Evolutionary conservation across 768 basidiomycete species (phyloP).

Genomic region (Gyrodon lividus): DNA sequence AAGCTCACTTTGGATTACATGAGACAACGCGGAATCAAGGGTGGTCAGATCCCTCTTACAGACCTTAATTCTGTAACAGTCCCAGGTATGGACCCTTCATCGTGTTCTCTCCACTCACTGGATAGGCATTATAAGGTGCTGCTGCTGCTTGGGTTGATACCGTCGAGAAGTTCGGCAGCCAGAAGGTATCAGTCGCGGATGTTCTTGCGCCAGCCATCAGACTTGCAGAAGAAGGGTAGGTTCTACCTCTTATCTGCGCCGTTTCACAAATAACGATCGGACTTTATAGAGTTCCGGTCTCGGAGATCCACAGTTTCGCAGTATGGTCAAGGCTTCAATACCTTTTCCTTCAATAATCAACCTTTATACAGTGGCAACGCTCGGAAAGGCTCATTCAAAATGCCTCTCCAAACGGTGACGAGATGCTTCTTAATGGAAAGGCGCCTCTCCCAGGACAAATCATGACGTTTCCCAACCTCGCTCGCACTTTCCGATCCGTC

Average conservation of each 20-base stretch:
- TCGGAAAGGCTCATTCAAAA: slow-evolving; percentile 69
- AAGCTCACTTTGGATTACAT: slow-evolving; percentile 75
- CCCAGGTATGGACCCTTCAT: slow-evolving; percentile 47
- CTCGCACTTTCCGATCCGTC: slow-evolving; percentile 77
- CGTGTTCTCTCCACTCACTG: slow-evolving; percentile 3
- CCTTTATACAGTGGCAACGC: slow-evolving; percentile 40
- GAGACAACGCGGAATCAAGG: slow-evolving; percentile 64
- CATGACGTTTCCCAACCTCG: slow-evolving; percentile 78
- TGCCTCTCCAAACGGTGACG: slow-evolving; percentile 81
- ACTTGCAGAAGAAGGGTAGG: slow-evolving; percentile 87
- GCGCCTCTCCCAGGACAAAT: slow-evolving; percentile 87
- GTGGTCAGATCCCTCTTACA: slow-evolving; percentile 67
- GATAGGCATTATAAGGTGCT: slow-evolving; percentile 54
- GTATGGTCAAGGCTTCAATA: slow-evolving; percentile 36
- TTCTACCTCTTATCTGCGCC: background rate
- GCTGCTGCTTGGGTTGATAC: slow-evolving; percentile 96
- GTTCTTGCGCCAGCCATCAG: slow-evolving; percentile 87
- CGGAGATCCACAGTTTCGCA: slow-evolving; percentile 68
- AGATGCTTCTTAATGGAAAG: slow-evolving; percentile 83
- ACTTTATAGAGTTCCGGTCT: slow-evolving; percentile 70
- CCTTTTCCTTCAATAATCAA: slow-evolving; percentile 2
- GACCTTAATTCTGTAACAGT: slow-evolving; percentile 93
- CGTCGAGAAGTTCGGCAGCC: slow-evolving; percentile 77
- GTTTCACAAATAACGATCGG: background rate
- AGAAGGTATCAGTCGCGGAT: slow-evolving; percentile 58